Conservation (phyloP, 768 basidiomycete genomes). For the Suillus discolor region DNA sequence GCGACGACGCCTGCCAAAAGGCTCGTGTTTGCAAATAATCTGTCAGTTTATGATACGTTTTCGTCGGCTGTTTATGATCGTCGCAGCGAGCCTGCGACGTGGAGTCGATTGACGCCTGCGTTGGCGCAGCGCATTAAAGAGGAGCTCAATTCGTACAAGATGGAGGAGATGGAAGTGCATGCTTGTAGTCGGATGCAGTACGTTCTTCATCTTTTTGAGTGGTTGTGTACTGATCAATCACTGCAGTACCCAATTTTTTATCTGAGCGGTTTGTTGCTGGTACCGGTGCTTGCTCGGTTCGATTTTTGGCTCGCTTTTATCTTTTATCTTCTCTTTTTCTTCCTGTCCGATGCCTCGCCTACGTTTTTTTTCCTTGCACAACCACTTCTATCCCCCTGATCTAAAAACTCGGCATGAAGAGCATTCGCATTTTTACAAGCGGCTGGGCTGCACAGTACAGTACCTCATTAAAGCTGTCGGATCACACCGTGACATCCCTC, state of each 20-base stretch:
- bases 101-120: slow-evolving; percentile 93
- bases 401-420: slow-evolving; percentile 14
- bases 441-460: slow-evolving; percentile 23
- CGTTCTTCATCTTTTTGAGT: slow-evolving; percentile 36
- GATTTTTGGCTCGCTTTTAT: slow-evolving; percentile 6
- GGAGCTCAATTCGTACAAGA: slow-evolving; percentile 97
- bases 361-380: slow-evolving; percentile 1
- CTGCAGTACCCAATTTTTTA: slow-evolving; percentile 84
- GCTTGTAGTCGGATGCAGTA: slow-evolving; percentile 89
- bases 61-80: slow-evolving; percentile 89
- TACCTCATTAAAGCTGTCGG: slow-evolving; percentile 25
- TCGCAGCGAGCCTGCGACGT: slow-evolving; percentile 94
- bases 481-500: slow-evolving; percentile 30
- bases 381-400: slow-evolving; percentile 13
- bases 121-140: slow-evolving; percentile 98
- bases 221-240: not conserved
- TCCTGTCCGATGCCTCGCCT: not conserved
- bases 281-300: slow-evolving; percentile 7
- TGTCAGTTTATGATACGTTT: slow-evolving; percentile 98
- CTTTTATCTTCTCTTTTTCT: not conserved
- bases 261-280: slow-evolving; percentile 45
- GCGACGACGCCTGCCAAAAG: slow-evolving; percentile 71
- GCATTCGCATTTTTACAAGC: slow-evolving; percentile 20
- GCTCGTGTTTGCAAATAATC: slow-evolving; percentile 86
- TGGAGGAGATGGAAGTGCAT: slow-evolving; percentile 99